These are phyloP conservation scores for Pittosporum tobira DNA, from an alignment of 129 eudicot genomes.

Conservation along the genomic window DNA sequence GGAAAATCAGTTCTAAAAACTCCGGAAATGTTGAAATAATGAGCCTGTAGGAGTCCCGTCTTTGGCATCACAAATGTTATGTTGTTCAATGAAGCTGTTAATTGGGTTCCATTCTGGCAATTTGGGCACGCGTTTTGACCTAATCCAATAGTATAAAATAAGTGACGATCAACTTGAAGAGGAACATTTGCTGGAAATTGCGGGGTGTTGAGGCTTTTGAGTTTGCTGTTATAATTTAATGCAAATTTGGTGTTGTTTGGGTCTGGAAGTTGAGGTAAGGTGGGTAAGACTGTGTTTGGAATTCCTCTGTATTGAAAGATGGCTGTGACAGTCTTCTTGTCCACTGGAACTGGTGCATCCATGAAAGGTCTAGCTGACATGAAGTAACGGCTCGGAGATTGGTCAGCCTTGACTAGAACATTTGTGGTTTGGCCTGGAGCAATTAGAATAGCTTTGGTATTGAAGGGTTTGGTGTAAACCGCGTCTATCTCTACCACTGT, in stretches of 20 bases:
- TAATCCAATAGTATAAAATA: conserved; percentile 29
- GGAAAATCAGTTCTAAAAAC: conserved; percentile 35
- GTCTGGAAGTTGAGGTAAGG: conserved; percentile 31
- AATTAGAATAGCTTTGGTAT: conserved; percentile 28
- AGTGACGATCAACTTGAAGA: conserved; percentile 30
- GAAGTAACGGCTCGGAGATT: conserved; percentile 31
- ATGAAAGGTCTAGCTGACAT: conserved; percentile 39
- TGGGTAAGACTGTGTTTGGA: conserved; percentile 28
- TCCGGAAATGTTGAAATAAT: conserved; percentile 24
- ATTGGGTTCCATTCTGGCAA: conserved; percentile 28
- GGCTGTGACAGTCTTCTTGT: conserved; percentile 44
- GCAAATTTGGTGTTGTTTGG: conserved; percentile 34
- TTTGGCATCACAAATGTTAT: conserved; percentile 41
- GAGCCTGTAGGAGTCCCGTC: conserved; percentile 39
- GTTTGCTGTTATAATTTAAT: conserved; percentile 20
- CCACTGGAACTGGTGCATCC: conserved; percentile 36
- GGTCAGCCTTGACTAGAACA: conserved; percentile 29
- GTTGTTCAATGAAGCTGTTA: conserved; percentile 39
- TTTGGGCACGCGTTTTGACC: conserved; percentile 35
- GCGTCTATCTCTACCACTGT: conserved; percentile 48
- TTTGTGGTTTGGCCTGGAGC: conserved; percentile 46
- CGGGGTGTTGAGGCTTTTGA: conserved; percentile 31
- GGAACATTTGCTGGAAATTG: conserved; percentile 36
- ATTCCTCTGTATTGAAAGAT: conserved; percentile 37
- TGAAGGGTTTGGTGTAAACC: conserved; percentile 40